Evolutionary conservation across 2,329 filamentous ascomycete species (phyloP), one percentile per base, ranked within the genome.

Genomic region (Venturia effusa): DNA sequence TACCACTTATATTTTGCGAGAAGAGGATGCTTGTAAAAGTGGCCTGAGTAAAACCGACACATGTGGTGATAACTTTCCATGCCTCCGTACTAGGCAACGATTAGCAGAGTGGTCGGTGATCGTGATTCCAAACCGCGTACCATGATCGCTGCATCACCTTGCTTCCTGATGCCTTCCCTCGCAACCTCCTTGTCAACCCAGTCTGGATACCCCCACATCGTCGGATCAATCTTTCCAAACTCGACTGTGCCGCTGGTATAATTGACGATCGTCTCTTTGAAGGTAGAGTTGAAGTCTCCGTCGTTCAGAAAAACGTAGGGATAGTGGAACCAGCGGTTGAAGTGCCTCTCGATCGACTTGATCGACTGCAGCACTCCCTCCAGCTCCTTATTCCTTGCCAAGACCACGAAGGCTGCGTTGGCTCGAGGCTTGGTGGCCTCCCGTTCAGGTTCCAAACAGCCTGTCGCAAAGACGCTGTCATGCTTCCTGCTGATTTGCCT

Each of bases 21-120:
- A 40, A 97, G 84, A 68, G 92, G 89, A 74, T 99, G 94, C 76
- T 97, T 96, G 81, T 94, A 99, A 79, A 99, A 99, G 71, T 80
- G 94, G 88, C 93, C 94, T 67, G 94, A 99, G 79, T 99, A 99
- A 81, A 99, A 99, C 70, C 94, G 86, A 75, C 94, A 99, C 94
- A 99, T 99, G 77, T 95, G 88, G 72, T 99, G 94, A 74, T 99
- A 99, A 77, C 92, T 97, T 76, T 97, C 94, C 82, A 99, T 88
- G 59, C 94, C 94, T 74, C 94, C 94, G 74, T 99, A 99, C 51
- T 57, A n/a, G 8, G 27, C 30, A 34, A 27, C 22, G 77, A 92
- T 97, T 76, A 97, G 94, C 15, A 34, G 27, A 17, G 30, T 34
- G 22, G 8, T 17, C 4, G 81, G 97, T 88, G 59, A 93, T 94